Base-by-base conservation (phyloP, 768 basidiomycete genomes). In the Terana coerulea region DNA sequence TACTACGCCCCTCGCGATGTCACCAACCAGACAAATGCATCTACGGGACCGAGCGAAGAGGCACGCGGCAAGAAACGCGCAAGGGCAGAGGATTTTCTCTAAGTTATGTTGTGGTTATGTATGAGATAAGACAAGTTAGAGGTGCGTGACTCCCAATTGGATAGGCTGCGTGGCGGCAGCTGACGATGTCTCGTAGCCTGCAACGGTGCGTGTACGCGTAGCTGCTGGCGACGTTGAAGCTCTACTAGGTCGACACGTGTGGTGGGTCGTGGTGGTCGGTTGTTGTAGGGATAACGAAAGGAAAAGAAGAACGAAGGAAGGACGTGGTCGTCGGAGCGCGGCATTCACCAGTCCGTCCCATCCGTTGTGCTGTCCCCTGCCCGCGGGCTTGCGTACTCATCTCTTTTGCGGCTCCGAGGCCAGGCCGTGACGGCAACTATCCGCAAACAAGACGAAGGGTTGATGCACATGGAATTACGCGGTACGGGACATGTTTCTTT, bases 61-160 rank as follows among this genome's bases (percentile, higher is more conserved):
- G 72, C 78, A 44, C 78, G 87, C 57, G 89, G 90, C 42, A 89
- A 84, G 74, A 93, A 93, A 69, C 74, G 91, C 41, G 87, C 90
- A 41, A 75, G 89, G 58, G 91, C 91, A 28, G 90, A 92, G 68
- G 91, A 93, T 67, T 90, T 89, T 68, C 69, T 92, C 60, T 91
- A 68, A 58, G 19, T 22, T 19, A 28, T 15, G 12, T 35, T 47
- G 28, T 31, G 28, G 28, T 17, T 22, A 24, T 24, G 11, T 34
- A 21, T n/a, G 28, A 30, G 19, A 1, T 33, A 43, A 21, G 10
- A 42, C 28, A 14, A 19, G 3, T 19, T 7, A 22, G 34, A 46
- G 45, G 45, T 46, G 6, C 28, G 43, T 30, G 15, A 9, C n/a
- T n/a, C 7, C 43, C 15, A n/a, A 12, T 49, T 26, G 19, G 11